Percentiles rank a stretch among this genome's conserved stretches.
Evolutionary conservation across 768 basidiomycete genomes (phyloP).

Genomic region (Flagelloscypha sp.): DNA sequence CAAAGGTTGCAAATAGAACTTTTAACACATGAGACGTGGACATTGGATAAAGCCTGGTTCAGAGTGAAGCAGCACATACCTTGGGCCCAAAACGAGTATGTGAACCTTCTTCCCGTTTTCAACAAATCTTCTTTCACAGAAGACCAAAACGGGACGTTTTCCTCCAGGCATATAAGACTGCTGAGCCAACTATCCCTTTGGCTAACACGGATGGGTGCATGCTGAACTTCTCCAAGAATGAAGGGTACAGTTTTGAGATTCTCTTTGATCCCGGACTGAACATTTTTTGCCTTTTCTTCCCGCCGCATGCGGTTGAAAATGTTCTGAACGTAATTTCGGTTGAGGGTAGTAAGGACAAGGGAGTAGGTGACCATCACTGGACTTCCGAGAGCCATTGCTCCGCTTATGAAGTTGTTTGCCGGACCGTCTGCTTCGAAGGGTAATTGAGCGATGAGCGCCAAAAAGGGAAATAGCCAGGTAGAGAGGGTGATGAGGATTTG

Average conservation of each 20-base stretch:
- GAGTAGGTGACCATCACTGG: slow-evolving; percentile 12
- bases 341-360: slow-evolving; percentile 10
- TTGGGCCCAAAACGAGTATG: slow-evolving; percentile 11
- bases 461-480: slow-evolving; percentile 13
- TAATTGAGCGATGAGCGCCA: slow-evolving; percentile 12
- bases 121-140: slow-evolving; percentile 8
- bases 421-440: slow-evolving; percentile 11
- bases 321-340: slow-evolving; percentile 9
- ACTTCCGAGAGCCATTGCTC: slow-evolving; percentile 8
- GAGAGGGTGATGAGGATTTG: slow-evolving; percentile 7
- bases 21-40: too few species aligned
- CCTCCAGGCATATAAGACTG: slow-evolving; percentile 7
- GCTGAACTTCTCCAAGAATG: slow-evolving; percentile 10
- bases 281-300: slow-evolving; percentile 5
- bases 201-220: slow-evolving; percentile 11
- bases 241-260: slow-evolving; percentile 3
- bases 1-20: slow-evolving; percentile 10
- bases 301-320: too few species aligned
- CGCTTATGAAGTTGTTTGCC: slow-evolving; percentile 11
- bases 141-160: slow-evolving; percentile 8
- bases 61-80: neutral
- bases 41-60: neutral
- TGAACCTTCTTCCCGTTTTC: slow-evolving; percentile 10
- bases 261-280: too few species aligned
- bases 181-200: slow-evolving; percentile 9